Base-by-base conservation (phyloP, 257 asterid genomes). In the Jasminum sambac region DNA sequence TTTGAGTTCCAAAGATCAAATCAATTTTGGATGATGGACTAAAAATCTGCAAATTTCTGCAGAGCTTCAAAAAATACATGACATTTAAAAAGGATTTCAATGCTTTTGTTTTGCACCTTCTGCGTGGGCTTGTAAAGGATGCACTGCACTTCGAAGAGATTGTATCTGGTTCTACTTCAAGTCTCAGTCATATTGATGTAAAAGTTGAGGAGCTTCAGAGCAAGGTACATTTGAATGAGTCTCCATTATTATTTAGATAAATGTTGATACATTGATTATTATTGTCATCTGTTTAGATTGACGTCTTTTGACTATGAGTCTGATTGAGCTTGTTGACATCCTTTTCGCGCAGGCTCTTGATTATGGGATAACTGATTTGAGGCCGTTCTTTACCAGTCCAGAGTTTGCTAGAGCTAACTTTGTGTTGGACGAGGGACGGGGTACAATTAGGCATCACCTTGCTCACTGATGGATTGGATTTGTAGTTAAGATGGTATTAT, bases 31-130 rank as follows among this genome's bases (percentile, higher is more conserved):
- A 46, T 21, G 52, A 61, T 59, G 34, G 13, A n/a, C 58, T 44
- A 1, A 30, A 60, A 78, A 64, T 66, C 72, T n/a, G 13, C 66
- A 71, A 60, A 73, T 70, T 82, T 57, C 23, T 75, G 79, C 94
- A 93, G 97, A 95, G 90, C 86, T 95, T 95, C 87, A 84, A 84
- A 79, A 85, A 79, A 73, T 95, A 95, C 37, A 89, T 91, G 97
- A 83, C 85, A 69, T 95, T 84, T 87, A 95, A 89, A 46, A 89
- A 82, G 85, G 97, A 95, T 81, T 95, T 89, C 88, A 95, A 89
- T 72, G 92, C 85, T 1, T 81, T 84, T 12, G 78, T 91, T 70
- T 46, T 95, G 75, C 94, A 87, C 80, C 92, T 95, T 76, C 96
- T 95, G 41, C 95, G 89, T 6, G 88, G 77, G 39, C 96, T 95